A percentile compares a stretch with the other conserved stretches of the same genome.
These are phyloP conservation scores for Raphanus raphanistrum DNA, from an alignment of 345 rosid species.

Conservation along the genomic window DNA sequence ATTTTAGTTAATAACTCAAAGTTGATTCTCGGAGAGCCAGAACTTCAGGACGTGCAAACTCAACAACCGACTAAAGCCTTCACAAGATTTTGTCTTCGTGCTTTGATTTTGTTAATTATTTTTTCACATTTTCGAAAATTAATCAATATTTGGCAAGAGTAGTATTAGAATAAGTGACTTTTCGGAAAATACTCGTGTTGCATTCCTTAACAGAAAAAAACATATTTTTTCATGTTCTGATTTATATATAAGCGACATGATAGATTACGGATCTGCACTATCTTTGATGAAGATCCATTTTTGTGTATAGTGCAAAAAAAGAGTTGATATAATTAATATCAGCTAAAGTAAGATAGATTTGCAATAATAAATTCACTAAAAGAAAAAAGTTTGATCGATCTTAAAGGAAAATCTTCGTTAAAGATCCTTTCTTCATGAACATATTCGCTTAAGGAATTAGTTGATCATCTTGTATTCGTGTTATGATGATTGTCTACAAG, in stretches of 20 bases:
- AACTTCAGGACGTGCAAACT: constrained; percentile 36
- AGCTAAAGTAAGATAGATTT: constrained; percentile 34
- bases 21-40: constrained; percentile 22
- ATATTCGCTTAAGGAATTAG: constrained; percentile 6
- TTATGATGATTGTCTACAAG: constrained; percentile 31
- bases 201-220: too few species aligned
- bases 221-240: neutral
- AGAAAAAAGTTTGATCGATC: constrained; percentile 30
- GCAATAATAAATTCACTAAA: constrained; percentile 13
- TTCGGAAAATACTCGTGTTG: too few species aligned
- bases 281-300: constrained; percentile 41
- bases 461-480: constrained; percentile 8
- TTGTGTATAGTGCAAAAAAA: constrained; percentile 38
- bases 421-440: constrained; percentile 22
- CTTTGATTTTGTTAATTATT: neutral
- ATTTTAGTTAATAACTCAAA: constrained; percentile 12
- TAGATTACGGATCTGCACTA: constrained; percentile 38
- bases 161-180: too few species aligned
- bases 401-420: constrained; percentile 22
- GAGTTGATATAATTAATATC: constrained; percentile 13
- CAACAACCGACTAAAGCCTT: constrained; percentile 31
- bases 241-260: constrained; percentile 24
- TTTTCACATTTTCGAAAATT: neutral
- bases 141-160: neutral
- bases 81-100: constrained; percentile 30